These are phyloP conservation scores for Amoebophrya sp. DNA, from an alignment of 169 alveolate species.

Conservation along the genomic window DNA sequence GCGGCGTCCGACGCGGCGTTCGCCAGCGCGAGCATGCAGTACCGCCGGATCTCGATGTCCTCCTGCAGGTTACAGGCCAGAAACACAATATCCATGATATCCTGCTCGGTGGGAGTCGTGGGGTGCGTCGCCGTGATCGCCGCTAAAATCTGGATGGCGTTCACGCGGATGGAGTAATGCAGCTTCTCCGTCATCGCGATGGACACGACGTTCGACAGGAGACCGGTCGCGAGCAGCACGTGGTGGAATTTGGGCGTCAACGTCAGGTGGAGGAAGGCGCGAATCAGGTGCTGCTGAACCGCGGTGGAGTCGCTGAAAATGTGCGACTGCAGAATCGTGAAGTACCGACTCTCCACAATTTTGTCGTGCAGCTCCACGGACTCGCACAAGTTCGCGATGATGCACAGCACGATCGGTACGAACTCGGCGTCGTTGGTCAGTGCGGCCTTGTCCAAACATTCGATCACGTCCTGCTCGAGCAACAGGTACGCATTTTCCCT, in stretches of 20 bases:
- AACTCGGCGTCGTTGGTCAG: slow-evolving; percentile 6
- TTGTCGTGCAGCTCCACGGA: slow-evolving; percentile 45
- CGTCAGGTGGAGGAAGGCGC: slow-evolving; percentile 45
- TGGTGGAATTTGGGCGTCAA: slow-evolving; percentile 50
- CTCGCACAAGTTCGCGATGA: slow-evolving; percentile 50
- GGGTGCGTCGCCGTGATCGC: slow-evolving; percentile 42
- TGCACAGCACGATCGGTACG: slow-evolving; percentile 43
- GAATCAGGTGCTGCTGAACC: slow-evolving; percentile 41
- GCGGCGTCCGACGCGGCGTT: slow-evolving; percentile 41
- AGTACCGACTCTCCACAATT: background rate
- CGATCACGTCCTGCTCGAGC: slow-evolving; percentile 26
- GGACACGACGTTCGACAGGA: slow-evolving; percentile 41
- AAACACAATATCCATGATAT: background rate
- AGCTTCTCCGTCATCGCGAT: slow-evolving; percentile 46
- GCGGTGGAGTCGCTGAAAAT: background rate
- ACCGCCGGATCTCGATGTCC: slow-evolving; percentile 43
- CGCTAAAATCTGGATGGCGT: slow-evolving; percentile 17
- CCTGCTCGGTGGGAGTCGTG: slow-evolving; percentile 41
- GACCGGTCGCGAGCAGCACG: slow-evolving; percentile 46
- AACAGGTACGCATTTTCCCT: slow-evolving; percentile 41
- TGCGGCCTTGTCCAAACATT: background rate
- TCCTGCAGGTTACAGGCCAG: slow-evolving; percentile 35
- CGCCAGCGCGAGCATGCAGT: slow-evolving; percentile 41
- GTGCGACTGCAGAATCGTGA: background rate
- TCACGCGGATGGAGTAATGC: slow-evolving; percentile 38